Base-by-base conservation (phyloP, 495 filamentous ascomycete genomes). In the Aspergillus diversus region DNA sequence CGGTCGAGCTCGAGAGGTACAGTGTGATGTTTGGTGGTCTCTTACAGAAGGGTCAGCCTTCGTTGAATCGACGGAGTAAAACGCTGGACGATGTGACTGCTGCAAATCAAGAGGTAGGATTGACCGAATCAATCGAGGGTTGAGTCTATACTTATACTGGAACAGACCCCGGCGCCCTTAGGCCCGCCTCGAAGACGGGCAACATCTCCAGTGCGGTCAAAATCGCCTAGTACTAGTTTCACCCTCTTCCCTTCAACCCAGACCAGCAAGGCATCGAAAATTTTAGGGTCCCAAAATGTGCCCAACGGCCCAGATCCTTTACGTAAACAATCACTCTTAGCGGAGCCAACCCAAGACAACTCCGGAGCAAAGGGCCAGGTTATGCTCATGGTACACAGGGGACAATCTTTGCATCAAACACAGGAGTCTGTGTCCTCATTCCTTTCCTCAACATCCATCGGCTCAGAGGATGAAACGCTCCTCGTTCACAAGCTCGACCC, bases 1-100 rank as follows among this genome's bases (percentile, higher is more conserved):
- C 83, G 37, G 82, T 91, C 46, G 80, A 92, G 55, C 81, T 98
- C 81, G 94, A 97, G 70, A 81, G 94, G 27, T 98, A 97, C 65
- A 96, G 92, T 61, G 85, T 98, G 55, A 97, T 98, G 94, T 98
- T 98, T 74, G 85, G 89, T 51, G 87, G 84, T 48, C 82, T 97
- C 8, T 80, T 97, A 54, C 71, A 82, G 57, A 79, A 79, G 48
- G 69, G 68, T 43, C 67, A 79, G 68, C 73, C 80, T 57, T 71
- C 74, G 33, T 77, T 92, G 54, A 82, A 85, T 67, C 82, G 89
- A 68, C 82, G 90, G 46, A 89, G 91, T 69, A 90, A 85, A 39
- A 89, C 87, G 0, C 70, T 91, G 56, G 84, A 89, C 62, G 87
- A 83, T 63, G 77, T 90, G 6, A 80, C 70, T 34, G 78, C 84